Base-by-base conservation (phyloP, 306 rosid genomes). In the Pueraria montana region DNA sequence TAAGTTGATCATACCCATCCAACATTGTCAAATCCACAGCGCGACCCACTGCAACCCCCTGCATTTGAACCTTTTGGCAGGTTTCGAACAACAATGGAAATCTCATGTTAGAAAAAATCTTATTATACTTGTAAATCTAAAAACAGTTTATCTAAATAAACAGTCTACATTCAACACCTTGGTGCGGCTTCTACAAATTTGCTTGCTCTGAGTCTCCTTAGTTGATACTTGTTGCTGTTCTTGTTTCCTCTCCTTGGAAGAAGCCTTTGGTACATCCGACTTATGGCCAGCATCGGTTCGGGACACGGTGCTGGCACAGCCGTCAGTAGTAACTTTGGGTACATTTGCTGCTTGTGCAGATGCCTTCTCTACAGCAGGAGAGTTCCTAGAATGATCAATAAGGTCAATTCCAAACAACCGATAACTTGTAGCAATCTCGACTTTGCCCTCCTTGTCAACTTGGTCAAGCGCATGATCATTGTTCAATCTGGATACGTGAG, bases 21-120 rank as follows among this genome's bases (percentile, higher is more conserved):
- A 96, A 88, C 75, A 58, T 88, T 32, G 94, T 87, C 75, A 96
- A 84, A 87, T 96, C 99, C 83, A 96, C 97, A 0, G 98, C 99
- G 21, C 99, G 97, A 46, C 98, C 99, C 7, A 96, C 99, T 13
- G 97, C 97, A 53, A 94, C 87, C 3, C 97, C 99, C 83, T 94
- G 97, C 99, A 96, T 96, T 91, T 94, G 93, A 82, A 96, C 99
- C 98, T 95, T 84, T 77, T 70, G 62, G 36, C 59, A 81, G 70
- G 78, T 80, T 91, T 40, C 48, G 40, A 10, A 84, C 21, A 56
- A 71, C 73, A 87, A 64, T 8, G 5, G 20, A 72, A 72, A 6
- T 52, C 17, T 17, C 59, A 8, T 26, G 70, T 92, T 65, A 87
- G 87, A 80, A 62, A 42, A 81, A 67, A 16, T 81, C 74, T 48